Conservation (phyloP, 441 rosid genomes). For the Codiaeum variegatum region DNA sequence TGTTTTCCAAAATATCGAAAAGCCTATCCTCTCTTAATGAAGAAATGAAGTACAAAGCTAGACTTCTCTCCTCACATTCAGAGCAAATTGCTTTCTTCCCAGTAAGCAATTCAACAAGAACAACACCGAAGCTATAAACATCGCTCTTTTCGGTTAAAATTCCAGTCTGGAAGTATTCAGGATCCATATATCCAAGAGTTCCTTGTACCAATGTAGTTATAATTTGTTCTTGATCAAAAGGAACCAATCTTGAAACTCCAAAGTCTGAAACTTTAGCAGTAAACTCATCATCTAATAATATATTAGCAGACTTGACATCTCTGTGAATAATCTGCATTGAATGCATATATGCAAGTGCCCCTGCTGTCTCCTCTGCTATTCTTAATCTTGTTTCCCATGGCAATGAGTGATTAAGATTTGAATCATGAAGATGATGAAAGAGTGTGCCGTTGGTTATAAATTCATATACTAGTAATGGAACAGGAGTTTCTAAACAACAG, state of each 20-base stretch:
- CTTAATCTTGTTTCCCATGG: slow-evolving; percentile 33
- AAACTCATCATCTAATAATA: slow-evolving; percentile 33
- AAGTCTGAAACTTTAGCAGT: slow-evolving; percentile 44
- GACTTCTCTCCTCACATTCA: slow-evolving; percentile 24
- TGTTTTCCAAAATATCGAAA: slow-evolving; percentile 22
- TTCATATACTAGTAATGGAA: slow-evolving; percentile 39
- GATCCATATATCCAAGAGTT: slow-evolving; percentile 30
- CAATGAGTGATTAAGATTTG: background rate
- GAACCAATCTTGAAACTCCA: slow-evolving; percentile 42
- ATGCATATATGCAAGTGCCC: slow-evolving; percentile 40
- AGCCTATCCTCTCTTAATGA: slow-evolving; percentile 26
- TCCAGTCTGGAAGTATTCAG: slow-evolving; percentile 27
- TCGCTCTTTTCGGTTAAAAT: slow-evolving; percentile 34
- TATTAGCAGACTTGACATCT: slow-evolving; percentile 38
- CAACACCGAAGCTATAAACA: slow-evolving; percentile 47
- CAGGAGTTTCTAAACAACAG: slow-evolving; percentile 41
- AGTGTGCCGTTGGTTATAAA: slow-evolving; percentile 39
- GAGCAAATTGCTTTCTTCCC: slow-evolving; percentile 32
- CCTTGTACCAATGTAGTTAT: slow-evolving; percentile 38
- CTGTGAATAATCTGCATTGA: slow-evolving; percentile 37
- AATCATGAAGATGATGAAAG: slow-evolving; percentile 26
- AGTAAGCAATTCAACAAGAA: slow-evolving; percentile 34
- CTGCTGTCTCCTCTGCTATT: slow-evolving; percentile 34
- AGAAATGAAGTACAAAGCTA: slow-evolving; percentile 27
- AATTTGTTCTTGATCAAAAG: slow-evolving; percentile 31